Evolutionary conservation across 768 basidiomycete species (phyloP).

Genomic region (Hebeloma cylindrosporum): DNA sequence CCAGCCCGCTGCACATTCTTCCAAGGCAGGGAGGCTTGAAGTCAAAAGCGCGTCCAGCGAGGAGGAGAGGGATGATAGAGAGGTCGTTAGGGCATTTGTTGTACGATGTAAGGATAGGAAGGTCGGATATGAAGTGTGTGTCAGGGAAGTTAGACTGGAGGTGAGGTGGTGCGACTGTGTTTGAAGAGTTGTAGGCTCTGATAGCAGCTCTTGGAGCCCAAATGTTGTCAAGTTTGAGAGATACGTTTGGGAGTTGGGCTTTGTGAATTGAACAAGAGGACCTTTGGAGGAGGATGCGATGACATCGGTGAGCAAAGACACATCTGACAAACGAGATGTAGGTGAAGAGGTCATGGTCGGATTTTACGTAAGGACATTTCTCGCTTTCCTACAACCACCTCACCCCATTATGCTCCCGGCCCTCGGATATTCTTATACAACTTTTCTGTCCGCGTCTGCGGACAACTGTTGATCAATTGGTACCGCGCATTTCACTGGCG

Average conservation of each 20-base stretch:
- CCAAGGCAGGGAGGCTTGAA: slow-evolving; percentile 72
- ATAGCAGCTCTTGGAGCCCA: slow-evolving; percentile 63
- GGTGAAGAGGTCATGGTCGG: slow-evolving; percentile 18
- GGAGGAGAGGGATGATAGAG: slow-evolving; percentile 70
- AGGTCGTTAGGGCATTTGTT: slow-evolving; percentile 68
- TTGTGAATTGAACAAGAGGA: slow-evolving; percentile 25
- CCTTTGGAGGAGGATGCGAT: slow-evolving; percentile 32
- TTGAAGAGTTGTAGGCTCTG: slow-evolving; percentile 74
- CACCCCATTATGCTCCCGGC: no score
- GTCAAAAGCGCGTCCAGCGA: slow-evolving; percentile 72
- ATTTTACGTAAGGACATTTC: no score
- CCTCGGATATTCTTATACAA: no score
- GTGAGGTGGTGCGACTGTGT: slow-evolving; percentile 87
- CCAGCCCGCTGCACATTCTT: slow-evolving; percentile 71
- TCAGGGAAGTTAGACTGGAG: slow-evolving; percentile 85
- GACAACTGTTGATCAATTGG: no score
- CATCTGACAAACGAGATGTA: slow-evolving; percentile 31
- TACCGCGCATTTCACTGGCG: no score
- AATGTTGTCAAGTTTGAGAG: slow-evolving; percentile 65
- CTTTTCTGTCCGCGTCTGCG: no score
- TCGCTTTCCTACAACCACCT: no score
- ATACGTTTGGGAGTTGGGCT: slow-evolving; percentile 47
- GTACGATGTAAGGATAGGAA: slow-evolving; percentile 87
- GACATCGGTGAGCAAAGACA: slow-evolving; percentile 32
- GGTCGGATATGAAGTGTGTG: slow-evolving; percentile 87